phyloP scores from a whole-genome alignment of 108 stramenopile species.

The Cyclotella sp. region DNA sequence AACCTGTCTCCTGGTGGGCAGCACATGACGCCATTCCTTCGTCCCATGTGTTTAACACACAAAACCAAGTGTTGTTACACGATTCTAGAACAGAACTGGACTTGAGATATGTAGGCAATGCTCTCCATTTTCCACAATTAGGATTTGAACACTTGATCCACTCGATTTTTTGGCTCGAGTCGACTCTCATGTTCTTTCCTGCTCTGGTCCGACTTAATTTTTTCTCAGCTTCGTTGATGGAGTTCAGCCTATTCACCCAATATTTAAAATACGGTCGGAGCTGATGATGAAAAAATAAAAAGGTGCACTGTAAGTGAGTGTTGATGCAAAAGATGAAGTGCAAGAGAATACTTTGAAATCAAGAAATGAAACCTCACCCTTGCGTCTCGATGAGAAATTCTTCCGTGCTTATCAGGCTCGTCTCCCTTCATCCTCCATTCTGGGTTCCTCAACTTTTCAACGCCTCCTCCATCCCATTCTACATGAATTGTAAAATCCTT shows the following conservation, averaged over 20 bases:
- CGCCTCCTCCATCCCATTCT: constrained; percentile 40
- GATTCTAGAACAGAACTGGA: constrained; percentile 72
- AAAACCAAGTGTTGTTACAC: constrained; percentile 79
- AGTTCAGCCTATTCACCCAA: constrained; percentile 50
- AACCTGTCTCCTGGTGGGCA: constrained; percentile 82
- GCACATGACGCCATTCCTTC: constrained; percentile 85
- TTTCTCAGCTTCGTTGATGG: constrained; percentile 50
- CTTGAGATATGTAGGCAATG: constrained; percentile 77
- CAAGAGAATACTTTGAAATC: neutral
- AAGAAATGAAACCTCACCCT: constrained; percentile 20
- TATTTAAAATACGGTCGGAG: constrained; percentile 52
- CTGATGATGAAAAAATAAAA: constrained; percentile 10
- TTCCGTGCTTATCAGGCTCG: constrained; percentile 51
- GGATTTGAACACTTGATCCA: constrained; percentile 90
- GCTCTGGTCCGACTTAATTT: constrained; percentile 38
- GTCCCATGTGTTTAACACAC: constrained; percentile 92
- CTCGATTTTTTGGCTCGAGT: constrained; percentile 54
- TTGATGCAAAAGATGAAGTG: neutral
- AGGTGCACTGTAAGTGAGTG: neutral
- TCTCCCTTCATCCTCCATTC: constrained; percentile 59
- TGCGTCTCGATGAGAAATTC: constrained; percentile 50
- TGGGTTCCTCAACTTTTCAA: constrained; percentile 43
- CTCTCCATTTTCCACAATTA: constrained; percentile 86
- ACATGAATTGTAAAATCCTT: constrained; percentile 43
- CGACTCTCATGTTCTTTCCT: constrained; percentile 43